Evolutionary conservation across 306 rosid genomes (phyloP).

Genomic region (Mimosa pudica): DNA sequence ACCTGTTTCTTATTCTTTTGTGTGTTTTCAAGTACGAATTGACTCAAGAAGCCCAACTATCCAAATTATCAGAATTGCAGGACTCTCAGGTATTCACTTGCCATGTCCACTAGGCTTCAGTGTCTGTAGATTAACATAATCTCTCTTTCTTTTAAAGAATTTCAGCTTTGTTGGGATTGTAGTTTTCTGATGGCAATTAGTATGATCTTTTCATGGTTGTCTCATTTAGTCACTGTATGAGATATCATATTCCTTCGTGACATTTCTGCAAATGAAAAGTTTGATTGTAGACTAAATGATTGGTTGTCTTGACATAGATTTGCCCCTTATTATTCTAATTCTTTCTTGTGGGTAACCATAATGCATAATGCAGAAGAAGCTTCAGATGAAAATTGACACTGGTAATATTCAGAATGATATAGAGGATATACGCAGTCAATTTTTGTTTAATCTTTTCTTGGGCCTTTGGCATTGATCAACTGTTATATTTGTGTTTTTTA

Average conservation of each 20-base stretch:
- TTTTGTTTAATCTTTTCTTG: slow-evolving; percentile 36
- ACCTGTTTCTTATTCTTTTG: slow-evolving; percentile 3
- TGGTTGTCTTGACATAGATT: not conserved
- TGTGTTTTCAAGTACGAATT: slow-evolving; percentile 49
- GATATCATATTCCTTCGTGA: not conserved
- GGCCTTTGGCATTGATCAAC: slow-evolving; percentile 14
- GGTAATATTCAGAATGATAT: slow-evolving; percentile 79
- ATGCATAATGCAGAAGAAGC: slow-evolving; percentile 67
- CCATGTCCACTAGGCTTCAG: not conserved
- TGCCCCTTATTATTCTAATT: too few relatives aligned
- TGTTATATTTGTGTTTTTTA: not conserved
- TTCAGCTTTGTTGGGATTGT: not conserved
- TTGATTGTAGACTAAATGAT: not conserved
- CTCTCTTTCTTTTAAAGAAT: not conserved
- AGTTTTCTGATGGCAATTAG: not conserved
- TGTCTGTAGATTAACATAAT: not conserved
- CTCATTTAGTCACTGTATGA: slow-evolving; percentile 6
- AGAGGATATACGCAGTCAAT: slow-evolving; percentile 57
- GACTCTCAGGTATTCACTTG: slow-evolving; percentile 64
- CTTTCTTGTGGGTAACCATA: too few relatives aligned
- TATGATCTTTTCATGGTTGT: not conserved
- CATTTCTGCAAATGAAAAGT: not conserved
- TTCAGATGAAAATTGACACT: not conserved
- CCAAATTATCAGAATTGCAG: slow-evolving; percentile 80
- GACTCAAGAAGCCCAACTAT: slow-evolving; percentile 67